Base-by-base conservation (phyloP, 2,329 filamentous ascomycete species). In the Scytalidium lignicola region DNA sequence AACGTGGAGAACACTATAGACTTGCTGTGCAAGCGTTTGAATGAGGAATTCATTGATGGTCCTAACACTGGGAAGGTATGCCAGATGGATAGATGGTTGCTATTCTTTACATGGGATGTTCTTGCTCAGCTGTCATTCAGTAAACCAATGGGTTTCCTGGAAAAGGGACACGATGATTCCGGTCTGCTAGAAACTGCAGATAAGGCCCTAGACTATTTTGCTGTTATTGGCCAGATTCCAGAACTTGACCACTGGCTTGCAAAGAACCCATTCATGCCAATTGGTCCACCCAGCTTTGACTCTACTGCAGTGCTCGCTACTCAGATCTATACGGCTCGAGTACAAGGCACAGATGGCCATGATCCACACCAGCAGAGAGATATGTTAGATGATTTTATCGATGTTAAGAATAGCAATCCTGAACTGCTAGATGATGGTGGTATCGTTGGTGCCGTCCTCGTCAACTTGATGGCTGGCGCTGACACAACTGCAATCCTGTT, bases 11-110 rank as follows among this genome's bases (percentile, higher is more conserved):
- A 60, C 8, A 58, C 65, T 10, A 66, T 70, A 13, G 37, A 47
- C 2, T 48, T 60, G 9, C 58, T 70, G 9, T 66, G 64, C 41
- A 46, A 55, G 15, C 55, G 64, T 15, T 53, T 71, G 1, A 63
- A 68, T n/a, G 56, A 57, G 2, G 49, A 58, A 2, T 72, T 68
- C 49, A 55, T 67, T 4, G 49, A 63, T 20, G 58, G 44, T 2
- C 22, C 51, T 0, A 60, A 63, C 22, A 40, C 49, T 3, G 54
- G 51, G 2, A 60, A 63, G 49, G 52, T 53, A 1, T 70, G 65
- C 46, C 58, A 70, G 17, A 58, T 75, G 9, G 69, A 67, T 3
- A 57, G 70, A 32, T 75, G 72, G 70, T 55, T 73, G 10, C 29
- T 59, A 9, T 74, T 51, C 39, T 70, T 65, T 50, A 60, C 67